Evolutionary conservation across 345 rosid species (phyloP).

Genomic region (Pseudoturritis turrita): DNA sequence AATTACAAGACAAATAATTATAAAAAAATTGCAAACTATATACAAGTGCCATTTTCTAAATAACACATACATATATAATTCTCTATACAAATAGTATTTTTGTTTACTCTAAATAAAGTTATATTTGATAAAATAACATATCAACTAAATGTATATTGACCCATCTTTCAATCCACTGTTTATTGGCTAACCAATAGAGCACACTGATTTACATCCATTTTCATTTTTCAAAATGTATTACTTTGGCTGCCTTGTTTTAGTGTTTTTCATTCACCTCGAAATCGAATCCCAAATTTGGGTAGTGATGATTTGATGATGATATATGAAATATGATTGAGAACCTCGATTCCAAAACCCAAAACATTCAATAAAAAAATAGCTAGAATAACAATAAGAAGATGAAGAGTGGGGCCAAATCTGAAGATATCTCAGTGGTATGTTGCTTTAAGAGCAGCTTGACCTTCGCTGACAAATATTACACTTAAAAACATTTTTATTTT

Average conservation of each 20-base stretch:
- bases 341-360: constrained; percentile 15
- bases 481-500: background rate
- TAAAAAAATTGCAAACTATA: no score
- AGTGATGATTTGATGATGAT: constrained; percentile 30
- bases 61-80: no score
- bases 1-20: no score
- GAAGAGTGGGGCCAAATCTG: constrained; percentile 12
- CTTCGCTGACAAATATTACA: constrained; percentile 33
- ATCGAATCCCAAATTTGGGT: background rate
- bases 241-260: background rate
- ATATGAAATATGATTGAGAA: constrained; percentile 30
- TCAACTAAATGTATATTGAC: background rate
- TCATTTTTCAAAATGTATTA: background rate
- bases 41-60: no score
- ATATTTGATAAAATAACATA: no score
- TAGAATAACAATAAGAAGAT: background rate
- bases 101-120: no score
- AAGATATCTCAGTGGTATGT: constrained; percentile 34
- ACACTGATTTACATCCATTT: background rate
- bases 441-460: constrained; percentile 34
- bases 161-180: background rate
- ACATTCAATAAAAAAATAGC: background rate
- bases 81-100: no score
- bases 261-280: background rate
- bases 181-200: background rate